Evolutionary conservation across 1,284 basidiomycete species (phyloP), one percentile per base, ranked within the genome.

Genomic region (Rhizoctonia solani): DNA sequence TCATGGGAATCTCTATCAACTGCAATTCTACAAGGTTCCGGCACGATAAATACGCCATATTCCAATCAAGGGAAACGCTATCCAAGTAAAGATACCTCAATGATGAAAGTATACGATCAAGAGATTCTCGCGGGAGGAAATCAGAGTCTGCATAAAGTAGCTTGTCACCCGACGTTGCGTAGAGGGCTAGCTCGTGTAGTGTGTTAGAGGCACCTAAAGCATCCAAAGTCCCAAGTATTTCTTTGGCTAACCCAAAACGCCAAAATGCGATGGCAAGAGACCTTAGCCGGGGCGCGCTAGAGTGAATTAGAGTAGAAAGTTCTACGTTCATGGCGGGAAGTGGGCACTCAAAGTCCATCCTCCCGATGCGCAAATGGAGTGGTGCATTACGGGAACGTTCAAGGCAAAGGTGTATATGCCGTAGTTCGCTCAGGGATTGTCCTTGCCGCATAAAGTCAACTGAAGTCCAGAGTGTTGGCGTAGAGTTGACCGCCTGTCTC

Each of bases 1-100:
- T 37, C 4, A 27, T 4, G 8, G 59, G 34, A 1, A 42, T 32
- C 19, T 63, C 47, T 5, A 63, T 27, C 13, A 63, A 16, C 47
- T 63, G 59, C 25, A 63, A 27, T 47, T 63, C 59, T 2, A 63
- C 59, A 14, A 63, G 47, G 49, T 63, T 63, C 23, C 37, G 37
- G 25, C 59, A 63, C 3, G 59, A 9, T 16, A 63, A 23, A 46
- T 9, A 21, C 6, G 44, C 19, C 5, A 23, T 41, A 29, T 52
- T 27, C 59, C 59, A 63, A 37, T 63, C 49, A 23, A 37, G 49
- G 30, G 49, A 11, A 16, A 63, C 47, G 25, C 19, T 27, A 16
- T 63, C 32, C 3, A 63, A 21, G 25, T 53, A 53, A 27, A 63
- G 30, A 14, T 21, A 52, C 2, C 23, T 21, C 21, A 63, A 29